These are phyloP conservation scores for Hanseniaspora occidentalis DNA, from an alignment of 805 yeast species.

Conservation along the genomic window DNA sequence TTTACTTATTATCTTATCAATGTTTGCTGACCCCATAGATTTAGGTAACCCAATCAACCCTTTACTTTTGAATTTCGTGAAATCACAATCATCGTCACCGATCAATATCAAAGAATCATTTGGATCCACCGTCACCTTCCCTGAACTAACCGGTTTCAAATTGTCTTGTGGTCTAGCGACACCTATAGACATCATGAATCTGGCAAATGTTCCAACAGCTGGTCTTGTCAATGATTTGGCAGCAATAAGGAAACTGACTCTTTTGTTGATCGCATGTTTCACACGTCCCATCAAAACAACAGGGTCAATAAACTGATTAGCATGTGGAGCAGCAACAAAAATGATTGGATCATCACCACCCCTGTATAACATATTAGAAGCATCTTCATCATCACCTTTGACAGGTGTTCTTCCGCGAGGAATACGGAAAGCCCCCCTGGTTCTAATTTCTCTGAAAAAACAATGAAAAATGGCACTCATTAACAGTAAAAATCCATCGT, in stretches of 20 bases:
- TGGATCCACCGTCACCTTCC: conserved; percentile 46
- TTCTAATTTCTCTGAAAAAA: conserved; percentile 80
- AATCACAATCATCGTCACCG: conserved; percentile 39
- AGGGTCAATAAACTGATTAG: conserved; percentile 79
- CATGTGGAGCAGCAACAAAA: conserved; percentile 74
- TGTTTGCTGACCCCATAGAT: conserved; percentile 63
- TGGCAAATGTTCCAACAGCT: conserved; percentile 65
- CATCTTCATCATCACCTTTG: neutral
- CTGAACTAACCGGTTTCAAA: conserved; percentile 48
- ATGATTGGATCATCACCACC: conserved; percentile 39
- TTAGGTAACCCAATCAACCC: conserved; percentile 70
- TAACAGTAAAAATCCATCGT: conserved; percentile 41
- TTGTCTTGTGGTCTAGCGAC: conserved; percentile 87
- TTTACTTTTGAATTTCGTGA: conserved; percentile 44
- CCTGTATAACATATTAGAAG: too few relatives aligned
- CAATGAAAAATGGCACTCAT: conserved; percentile 39
- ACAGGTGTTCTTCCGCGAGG: neutral
- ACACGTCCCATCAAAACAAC: conserved; percentile 69
- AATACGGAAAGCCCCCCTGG: conserved; percentile 41
- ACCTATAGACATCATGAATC: conserved; percentile 68
- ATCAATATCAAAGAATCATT: conserved; percentile 37
- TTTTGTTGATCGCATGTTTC: conserved; percentile 46
- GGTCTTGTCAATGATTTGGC: conserved; percentile 52
- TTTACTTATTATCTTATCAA: conserved; percentile 55
- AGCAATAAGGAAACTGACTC: conserved; percentile 72